Percentiles rank a stretch among this genome's conserved stretches.
Evolutionary conservation across 169 alveolate genomes (phyloP).

Genomic region (Eimeria acervulina): DNA sequence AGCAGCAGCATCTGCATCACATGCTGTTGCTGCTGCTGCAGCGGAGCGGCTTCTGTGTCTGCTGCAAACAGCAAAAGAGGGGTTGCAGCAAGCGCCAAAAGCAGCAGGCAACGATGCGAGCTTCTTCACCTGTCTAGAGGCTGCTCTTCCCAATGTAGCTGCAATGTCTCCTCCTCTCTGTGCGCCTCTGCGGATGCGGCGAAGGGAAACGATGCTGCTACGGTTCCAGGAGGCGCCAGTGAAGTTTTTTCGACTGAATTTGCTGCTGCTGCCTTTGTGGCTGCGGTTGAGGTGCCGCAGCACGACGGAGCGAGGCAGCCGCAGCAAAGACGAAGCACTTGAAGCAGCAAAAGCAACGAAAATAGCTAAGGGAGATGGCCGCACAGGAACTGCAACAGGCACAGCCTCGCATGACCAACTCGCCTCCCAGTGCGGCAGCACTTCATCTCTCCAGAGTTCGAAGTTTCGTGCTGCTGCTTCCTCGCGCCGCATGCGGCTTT

Average conservation of each 20-base stretch:
- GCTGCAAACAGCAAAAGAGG: neutral
- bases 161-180: neutral
- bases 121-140: slow-evolving; percentile 12
- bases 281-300: slow-evolving; percentile 35
- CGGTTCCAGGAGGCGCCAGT: neutral
- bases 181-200: neutral
- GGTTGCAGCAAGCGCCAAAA: slow-evolving; percentile 10
- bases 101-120: slow-evolving; percentile 34
- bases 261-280: slow-evolving; percentile 21
- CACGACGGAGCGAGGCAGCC: slow-evolving; percentile 28
- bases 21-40: neutral
- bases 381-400: slow-evolving; percentile 1
- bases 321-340: slow-evolving; percentile 1
- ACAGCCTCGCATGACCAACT: slow-evolving; percentile 73
- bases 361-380: slow-evolving; percentile 46
- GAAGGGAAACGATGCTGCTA: neutral
- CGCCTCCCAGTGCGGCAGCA: slow-evolving; percentile 72
- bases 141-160: neutral
- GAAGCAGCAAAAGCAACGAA: slow-evolving; percentile 36
- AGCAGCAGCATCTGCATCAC: neutral
- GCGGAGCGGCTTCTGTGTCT: neutral
- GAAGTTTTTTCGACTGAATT: neutral
- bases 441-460: slow-evolving; percentile 57
- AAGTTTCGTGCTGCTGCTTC: slow-evolving; percentile 45
- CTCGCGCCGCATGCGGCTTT: slow-evolving; percentile 14